Evolutionary conservation across 495 filamentous ascomycete genomes (phyloP).

Genomic region (Jackrogersella minutella): DNA sequence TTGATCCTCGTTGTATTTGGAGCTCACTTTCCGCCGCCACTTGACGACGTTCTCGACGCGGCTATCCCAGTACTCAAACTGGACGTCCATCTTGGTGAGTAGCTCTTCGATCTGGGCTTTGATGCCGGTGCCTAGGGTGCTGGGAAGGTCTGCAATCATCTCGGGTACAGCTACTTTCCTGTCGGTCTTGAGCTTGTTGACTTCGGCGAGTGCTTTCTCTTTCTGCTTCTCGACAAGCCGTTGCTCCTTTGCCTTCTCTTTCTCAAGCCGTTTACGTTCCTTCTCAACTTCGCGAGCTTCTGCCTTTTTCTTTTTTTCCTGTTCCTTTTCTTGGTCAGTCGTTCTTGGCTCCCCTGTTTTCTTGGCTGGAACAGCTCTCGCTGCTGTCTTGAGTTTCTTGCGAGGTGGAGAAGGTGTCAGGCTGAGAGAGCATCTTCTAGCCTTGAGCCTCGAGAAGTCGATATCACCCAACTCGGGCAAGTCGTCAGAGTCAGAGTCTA

Average conservation of each 20-base stretch:
- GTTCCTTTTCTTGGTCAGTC: constrained; percentile 47
- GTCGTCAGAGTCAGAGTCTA: constrained; percentile 47
- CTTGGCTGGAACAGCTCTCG: constrained; percentile 5
- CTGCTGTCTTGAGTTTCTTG: constrained; percentile 6
- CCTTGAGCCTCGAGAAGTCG: constrained; percentile 37
- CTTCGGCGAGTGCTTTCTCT: constrained; percentile 73
- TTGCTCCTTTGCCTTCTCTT: constrained; percentile 65
- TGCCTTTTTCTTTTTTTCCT: constrained; percentile 48
- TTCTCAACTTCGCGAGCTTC: constrained; percentile 62
- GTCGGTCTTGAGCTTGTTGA: constrained; percentile 77
- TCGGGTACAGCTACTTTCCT: constrained; percentile 79
- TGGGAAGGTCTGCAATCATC: constrained; percentile 84
- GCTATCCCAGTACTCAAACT: constrained; percentile 56
- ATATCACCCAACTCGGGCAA: constrained; percentile 51
- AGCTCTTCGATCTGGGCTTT: constrained; percentile 66
- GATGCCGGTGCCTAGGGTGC: constrained; percentile 61
- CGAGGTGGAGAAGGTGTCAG: constrained; percentile 33
- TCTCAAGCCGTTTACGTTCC: constrained; percentile 59
- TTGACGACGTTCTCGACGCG: constrained; percentile 67
- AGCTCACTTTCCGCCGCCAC: constrained; percentile 76
- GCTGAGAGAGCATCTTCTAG: constrained; percentile 10
- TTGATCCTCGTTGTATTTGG: constrained; percentile 66
- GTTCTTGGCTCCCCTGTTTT: constrained; percentile 39
- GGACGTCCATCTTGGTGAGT: constrained; percentile 50
- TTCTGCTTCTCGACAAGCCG: constrained; percentile 70